Conservation (phyloP, 148 eudicot species). For the Rhododendron williamsianum region DNA sequence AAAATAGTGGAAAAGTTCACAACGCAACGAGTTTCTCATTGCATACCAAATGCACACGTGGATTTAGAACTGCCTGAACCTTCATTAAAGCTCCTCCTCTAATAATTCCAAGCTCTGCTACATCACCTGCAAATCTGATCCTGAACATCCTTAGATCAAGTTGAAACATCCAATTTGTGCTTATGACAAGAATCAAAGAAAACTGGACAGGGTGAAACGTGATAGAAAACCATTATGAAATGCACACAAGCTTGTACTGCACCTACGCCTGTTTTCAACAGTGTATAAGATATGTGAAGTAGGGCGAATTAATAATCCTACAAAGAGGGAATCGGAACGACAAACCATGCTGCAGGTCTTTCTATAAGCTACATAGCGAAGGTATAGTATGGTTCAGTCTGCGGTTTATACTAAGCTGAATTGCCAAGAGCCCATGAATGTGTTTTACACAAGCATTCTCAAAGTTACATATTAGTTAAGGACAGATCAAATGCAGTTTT, state of each 20-base stretch:
- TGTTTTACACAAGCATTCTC: neutral
- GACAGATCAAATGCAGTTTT: neutral
- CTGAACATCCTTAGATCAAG: constrained; percentile 17
- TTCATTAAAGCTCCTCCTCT: constrained; percentile 65
- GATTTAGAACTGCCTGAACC: constrained; percentile 62
- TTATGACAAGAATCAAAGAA: neutral
- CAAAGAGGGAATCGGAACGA: neutral
- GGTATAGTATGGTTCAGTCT: neutral
- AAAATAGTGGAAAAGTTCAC: neutral
- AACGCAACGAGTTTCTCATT: neutral
- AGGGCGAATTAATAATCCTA: neutral
- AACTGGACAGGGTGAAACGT: neutral
- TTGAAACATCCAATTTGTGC: constrained; percentile 1
- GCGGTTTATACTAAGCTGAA: neutral
- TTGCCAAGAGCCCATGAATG: neutral
- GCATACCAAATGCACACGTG: constrained; percentile 88
- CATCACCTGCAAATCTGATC: constrained; percentile 85
- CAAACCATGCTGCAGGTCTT: neutral
- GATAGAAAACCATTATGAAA: neutral
- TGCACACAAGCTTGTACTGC: neutral
- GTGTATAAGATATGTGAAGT: neutral
- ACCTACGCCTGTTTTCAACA: neutral
- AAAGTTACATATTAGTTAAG: neutral
- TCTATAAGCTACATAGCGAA: neutral
- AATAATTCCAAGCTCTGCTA: constrained; percentile 82